phyloP scores from a whole-genome alignment of 129 eudicot genomes.

The Tagetes patula region DNA sequence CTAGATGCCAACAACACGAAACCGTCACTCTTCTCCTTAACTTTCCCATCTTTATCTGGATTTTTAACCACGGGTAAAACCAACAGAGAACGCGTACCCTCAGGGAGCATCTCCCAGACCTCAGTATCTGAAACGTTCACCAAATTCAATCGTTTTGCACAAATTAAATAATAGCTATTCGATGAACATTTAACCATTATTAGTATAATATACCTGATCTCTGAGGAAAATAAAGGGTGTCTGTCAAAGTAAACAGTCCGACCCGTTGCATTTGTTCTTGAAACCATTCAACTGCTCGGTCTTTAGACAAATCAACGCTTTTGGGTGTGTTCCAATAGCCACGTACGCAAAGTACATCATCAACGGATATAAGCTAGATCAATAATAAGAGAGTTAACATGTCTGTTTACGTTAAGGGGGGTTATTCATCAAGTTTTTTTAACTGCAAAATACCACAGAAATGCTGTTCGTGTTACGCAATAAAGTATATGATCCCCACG shows the following conservation, averaged over 20 bases:
- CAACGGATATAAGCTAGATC: slow-evolving; percentile 61
- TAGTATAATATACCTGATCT: slow-evolving; percentile 45
- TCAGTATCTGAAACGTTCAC: slow-evolving; percentile 48
- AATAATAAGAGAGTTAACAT: slow-evolving; percentile 19
- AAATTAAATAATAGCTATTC: neutral
- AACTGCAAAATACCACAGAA: slow-evolving; percentile 56
- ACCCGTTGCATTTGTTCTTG: slow-evolving; percentile 46
- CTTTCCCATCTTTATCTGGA: slow-evolving; percentile 8
- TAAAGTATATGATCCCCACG: slow-evolving; percentile 81
- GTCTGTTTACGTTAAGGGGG: neutral
- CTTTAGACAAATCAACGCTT: slow-evolving; percentile 44
- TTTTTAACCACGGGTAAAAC: slow-evolving; percentile 57
- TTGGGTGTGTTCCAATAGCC: slow-evolving; percentile 89
- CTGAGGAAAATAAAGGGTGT: slow-evolving; percentile 67
- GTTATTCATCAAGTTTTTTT: slow-evolving; percentile 1
- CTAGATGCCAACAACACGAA: slow-evolving; percentile 80
- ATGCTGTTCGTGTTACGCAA: slow-evolving; percentile 74
- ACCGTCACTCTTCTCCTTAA: slow-evolving; percentile 37
- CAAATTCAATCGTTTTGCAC: neutral
- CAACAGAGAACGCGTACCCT: slow-evolving; percentile 64
- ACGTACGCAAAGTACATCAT: slow-evolving; percentile 68
- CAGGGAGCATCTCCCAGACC: slow-evolving; percentile 64
- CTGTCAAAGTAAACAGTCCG: slow-evolving; percentile 59
- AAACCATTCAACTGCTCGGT: slow-evolving; percentile 56
- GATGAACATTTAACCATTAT: neutral